Evolutionary conservation across 306 rosid genomes (phyloP).

Genomic region (Rosa rugosa): DNA sequence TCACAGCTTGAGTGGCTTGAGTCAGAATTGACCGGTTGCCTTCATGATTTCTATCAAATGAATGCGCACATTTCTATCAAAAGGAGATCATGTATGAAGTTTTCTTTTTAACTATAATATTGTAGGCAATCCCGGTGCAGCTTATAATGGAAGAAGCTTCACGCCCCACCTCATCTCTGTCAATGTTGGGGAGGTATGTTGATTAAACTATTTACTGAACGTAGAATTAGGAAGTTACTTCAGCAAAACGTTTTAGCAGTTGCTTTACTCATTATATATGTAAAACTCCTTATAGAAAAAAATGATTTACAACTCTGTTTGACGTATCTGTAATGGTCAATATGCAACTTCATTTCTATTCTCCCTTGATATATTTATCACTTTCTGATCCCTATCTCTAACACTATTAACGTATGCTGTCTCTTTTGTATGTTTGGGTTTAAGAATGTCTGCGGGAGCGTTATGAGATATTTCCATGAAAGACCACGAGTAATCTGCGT

Average conservation of each 20-base stretch:
- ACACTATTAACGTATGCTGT: slow-evolving; percentile 15
- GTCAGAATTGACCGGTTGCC: too few relatives aligned
- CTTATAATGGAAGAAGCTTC: slow-evolving; percentile 57
- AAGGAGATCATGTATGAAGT: too few relatives aligned
- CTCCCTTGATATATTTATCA: not conserved
- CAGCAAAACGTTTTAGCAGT: not conserved
- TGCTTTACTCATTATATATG: not conserved
- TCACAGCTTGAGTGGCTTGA: too few relatives aligned
- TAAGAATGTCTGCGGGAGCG: slow-evolving; percentile 77
- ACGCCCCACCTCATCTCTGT: slow-evolving; percentile 79
- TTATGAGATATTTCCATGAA: slow-evolving; percentile 70
- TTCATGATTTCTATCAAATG: not conserved
- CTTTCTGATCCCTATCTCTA: too few relatives aligned
- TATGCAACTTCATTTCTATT: not conserved
- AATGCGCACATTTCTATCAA: not conserved
- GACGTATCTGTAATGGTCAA: not conserved
- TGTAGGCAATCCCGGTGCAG: slow-evolving; percentile 36
- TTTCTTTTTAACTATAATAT: not conserved
- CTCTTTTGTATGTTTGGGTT: slow-evolving; percentile 17
- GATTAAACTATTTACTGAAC: not conserved
- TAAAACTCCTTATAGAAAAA: not conserved
- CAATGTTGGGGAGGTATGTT: slow-evolving; percentile 76
- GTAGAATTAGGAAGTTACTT: too few relatives aligned
- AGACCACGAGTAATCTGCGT: slow-evolving; percentile 84
- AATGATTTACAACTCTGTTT: not conserved